These are phyloP conservation scores for Komagataella pastoris DNA, from an alignment of 805 yeast species.

Conservation along the genomic window DNA sequence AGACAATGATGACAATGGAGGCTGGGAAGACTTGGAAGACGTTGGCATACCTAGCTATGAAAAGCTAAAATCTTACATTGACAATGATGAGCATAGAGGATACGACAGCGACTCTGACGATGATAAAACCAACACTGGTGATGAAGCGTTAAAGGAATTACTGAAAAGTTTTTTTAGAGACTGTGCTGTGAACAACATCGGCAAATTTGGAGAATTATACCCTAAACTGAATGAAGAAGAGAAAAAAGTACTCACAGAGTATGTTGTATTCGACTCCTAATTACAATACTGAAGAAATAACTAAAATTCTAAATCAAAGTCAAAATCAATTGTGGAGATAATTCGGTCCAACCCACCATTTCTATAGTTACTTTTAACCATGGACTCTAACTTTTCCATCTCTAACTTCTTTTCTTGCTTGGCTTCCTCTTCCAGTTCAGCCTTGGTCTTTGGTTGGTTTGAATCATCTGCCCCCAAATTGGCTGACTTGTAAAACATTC, in stretches of 20 bases:
- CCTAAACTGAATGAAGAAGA: conserved; percentile 36
- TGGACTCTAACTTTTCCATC: conserved; percentile 12
- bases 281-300: not conserved
- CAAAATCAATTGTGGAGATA: conserved; percentile 15
- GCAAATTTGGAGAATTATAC: conserved; percentile 40
- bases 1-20: conserved; percentile 34
- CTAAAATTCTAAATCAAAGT: conserved; percentile 12
- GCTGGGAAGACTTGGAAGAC: conserved; percentile 71
- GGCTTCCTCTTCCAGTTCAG: conserved; percentile 11
- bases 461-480: conserved; percentile 31
- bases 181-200: conserved; percentile 33
- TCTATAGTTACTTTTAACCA: conserved; percentile 12
- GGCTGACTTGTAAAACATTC: conserved; percentile 56
- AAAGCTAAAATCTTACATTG: conserved; percentile 44
- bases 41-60: conserved; percentile 50
- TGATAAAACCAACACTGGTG: conserved; percentile 8
- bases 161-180: conserved; percentile 42
- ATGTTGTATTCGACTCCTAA: conserved; percentile 12
- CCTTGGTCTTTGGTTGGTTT: not conserved
- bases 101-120: conserved; percentile 8
- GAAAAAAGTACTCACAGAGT: conserved; percentile 35
- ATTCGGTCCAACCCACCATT: conserved; percentile 18
- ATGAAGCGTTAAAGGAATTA: conserved; percentile 23
- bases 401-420: conserved; percentile 22
- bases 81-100: conserved; percentile 22